Evolutionary conservation across 441 rosid species (phyloP).

Genomic region (Populus hybrid): DNA sequence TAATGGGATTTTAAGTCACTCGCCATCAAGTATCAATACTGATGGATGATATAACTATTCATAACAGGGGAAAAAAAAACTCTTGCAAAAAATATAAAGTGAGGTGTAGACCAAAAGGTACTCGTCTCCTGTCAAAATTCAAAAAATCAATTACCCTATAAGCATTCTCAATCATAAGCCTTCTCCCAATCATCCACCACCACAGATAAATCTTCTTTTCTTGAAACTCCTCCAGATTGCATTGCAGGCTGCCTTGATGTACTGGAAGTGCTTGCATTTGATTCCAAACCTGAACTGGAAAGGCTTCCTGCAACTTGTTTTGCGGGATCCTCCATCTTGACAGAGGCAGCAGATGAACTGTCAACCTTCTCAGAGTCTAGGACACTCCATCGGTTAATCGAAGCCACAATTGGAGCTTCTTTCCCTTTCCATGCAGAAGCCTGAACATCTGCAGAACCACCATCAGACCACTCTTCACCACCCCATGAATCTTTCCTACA

Average conservation of each 20-base stretch:
- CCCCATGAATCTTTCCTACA: slow-evolving; percentile 77
- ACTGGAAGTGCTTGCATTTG: background rate
- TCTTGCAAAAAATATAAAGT: background rate
- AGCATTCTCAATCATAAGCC: slow-evolving; percentile 39
- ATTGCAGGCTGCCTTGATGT: background rate
- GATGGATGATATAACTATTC: background rate
- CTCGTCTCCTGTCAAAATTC: background rate
- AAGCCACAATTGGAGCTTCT: slow-evolving; percentile 53
- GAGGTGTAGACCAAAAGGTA: background rate
- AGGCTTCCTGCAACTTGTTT: slow-evolving; percentile 25
- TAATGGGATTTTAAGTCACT: background rate
- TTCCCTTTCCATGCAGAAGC: slow-evolving; percentile 52
- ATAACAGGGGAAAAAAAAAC: background rate
- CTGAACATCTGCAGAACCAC: slow-evolving; percentile 44
- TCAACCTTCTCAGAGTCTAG: slow-evolving; percentile 49
- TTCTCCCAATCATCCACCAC: slow-evolving; percentile 97
- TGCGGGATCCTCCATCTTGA: slow-evolving; percentile 27
- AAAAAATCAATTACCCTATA: background rate
- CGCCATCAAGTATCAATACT: background rate
- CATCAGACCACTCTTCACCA: slow-evolving; percentile 56
- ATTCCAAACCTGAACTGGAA: slow-evolving; percentile 14
- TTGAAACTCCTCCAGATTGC: slow-evolving; percentile 30
- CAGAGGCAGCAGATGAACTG: slow-evolving; percentile 31
- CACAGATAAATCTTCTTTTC: slow-evolving; percentile 38
- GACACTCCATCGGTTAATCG: slow-evolving; percentile 72